phyloP scores from a whole-genome alignment of 2,329 filamentous ascomycete species.

The Chrysoporthe austroafricana region DNA sequence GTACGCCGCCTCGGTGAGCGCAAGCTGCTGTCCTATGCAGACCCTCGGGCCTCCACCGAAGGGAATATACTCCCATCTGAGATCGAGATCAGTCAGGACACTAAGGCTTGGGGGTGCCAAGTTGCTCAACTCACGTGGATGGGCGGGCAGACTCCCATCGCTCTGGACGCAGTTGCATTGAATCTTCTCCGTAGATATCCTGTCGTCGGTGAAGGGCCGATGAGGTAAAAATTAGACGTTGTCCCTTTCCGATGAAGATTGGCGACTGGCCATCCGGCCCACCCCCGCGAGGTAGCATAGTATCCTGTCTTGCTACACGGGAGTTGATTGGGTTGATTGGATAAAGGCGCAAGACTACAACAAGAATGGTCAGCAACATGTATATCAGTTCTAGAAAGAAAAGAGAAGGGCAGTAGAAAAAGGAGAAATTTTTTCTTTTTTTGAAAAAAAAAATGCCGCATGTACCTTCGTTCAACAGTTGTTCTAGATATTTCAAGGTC shows the following conservation, averaged over 20 bases:
- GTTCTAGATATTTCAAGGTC: constrained; percentile 50
- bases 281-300: constrained; percentile 50
- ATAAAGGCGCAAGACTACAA: constrained; percentile 45
- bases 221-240: too few species aligned
- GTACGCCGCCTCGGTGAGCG: constrained; percentile 59
- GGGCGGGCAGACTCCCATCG: neutral
- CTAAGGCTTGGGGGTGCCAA: neutral
- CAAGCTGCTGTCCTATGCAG: constrained; percentile 62
- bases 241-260: too few species aligned
- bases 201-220: too few species aligned
- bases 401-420: too few species aligned
- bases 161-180: too few species aligned
- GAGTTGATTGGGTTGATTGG: constrained; percentile 48
- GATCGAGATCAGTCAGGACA: neutral
- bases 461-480: constrained; percentile 51
- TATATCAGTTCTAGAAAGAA: too few species aligned
- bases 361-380: neutral
- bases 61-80: constrained; percentile 56
- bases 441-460: neutral
- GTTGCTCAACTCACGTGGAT: neutral
- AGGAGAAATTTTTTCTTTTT: too few species aligned
- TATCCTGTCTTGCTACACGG: constrained; percentile 47
- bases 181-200: too few species aligned
- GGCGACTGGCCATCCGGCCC: constrained; percentile 42
- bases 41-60: constrained; percentile 61